Conservation (phyloP, 2,329 filamentous ascomycete genomes). For the Colletotrichum horii region DNA sequence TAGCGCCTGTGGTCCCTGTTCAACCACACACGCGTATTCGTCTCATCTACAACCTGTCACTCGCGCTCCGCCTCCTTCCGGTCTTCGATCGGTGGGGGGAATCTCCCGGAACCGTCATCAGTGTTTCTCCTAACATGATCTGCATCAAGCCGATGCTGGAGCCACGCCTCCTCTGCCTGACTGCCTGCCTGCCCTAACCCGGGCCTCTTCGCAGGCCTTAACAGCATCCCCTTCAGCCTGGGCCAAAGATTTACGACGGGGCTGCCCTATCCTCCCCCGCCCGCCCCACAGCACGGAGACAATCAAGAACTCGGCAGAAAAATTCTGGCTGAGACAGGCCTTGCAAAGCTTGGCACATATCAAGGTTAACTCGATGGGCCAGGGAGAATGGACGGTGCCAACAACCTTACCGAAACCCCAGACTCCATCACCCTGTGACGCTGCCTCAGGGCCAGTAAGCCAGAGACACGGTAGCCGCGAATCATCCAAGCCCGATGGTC, state of each 20-base stretch:
- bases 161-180: background rate
- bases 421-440: background rate
- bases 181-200: background rate
- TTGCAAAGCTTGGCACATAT: slow-evolving; percentile 15
- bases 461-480: background rate
- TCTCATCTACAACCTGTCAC: slow-evolving; percentile 28
- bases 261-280: background rate
- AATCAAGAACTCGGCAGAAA: slow-evolving; percentile 14
- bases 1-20: slow-evolving; percentile 12
- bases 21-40: slow-evolving; percentile 20
- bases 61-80: slow-evolving; percentile 27
- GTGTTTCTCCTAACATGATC: slow-evolving; percentile 27
- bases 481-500: background rate
- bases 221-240: background rate
- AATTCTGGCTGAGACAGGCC: slow-evolving; percentile 13
- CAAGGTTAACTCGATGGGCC: slow-evolving; percentile 1
- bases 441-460: background rate
- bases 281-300: background rate
- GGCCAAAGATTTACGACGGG: background rate
- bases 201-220: background rate
- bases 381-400: background rate
- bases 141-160: slow-evolving; percentile 18
- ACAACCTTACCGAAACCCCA: slow-evolving; percentile 8
- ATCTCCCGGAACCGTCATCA: slow-evolving; percentile 18
- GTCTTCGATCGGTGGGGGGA: slow-evolving; percentile 26